phyloP scores from a whole-genome alignment of 805 yeast genomes.

The Kodamaea fukazawae region DNA sequence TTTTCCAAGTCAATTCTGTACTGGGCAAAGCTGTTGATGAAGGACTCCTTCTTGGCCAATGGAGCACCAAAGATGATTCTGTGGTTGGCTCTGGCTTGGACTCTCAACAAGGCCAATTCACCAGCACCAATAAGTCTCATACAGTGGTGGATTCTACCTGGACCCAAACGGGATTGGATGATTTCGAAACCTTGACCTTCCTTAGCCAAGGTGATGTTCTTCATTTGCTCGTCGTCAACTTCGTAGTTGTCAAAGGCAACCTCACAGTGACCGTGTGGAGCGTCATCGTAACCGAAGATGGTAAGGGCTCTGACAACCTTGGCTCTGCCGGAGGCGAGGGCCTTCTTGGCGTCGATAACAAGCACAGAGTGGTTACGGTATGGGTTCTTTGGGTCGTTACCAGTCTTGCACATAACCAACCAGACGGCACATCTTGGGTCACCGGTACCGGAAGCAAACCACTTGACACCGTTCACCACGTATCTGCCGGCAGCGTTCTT shows the following conservation, averaged over 20 bases:
- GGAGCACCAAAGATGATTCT: conserved; percentile 52
- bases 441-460: conserved; percentile 73
- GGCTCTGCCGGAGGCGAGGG: conserved; percentile 49
- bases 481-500: conserved; percentile 41
- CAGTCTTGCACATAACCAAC: conserved; percentile 53
- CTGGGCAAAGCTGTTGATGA: conserved; percentile 49
- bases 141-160: conserved; percentile 71
- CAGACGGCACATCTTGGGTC: conserved; percentile 58
- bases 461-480: conserved; percentile 58
- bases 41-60: conserved; percentile 49
- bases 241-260: conserved; percentile 49
- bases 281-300: conserved; percentile 63
- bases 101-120: conserved; percentile 49
- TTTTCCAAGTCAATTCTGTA: conserved; percentile 52
- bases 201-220: conserved; percentile 40
- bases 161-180: conserved; percentile 63
- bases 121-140: conserved; percentile 64
- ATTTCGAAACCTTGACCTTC: conserved; percentile 59
- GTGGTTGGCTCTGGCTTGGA: conserved; percentile 50
- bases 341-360: conserved; percentile 50
- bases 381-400: conserved; percentile 23
- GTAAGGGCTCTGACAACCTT: conserved; percentile 48
- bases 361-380: conserved; percentile 57
- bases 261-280: conserved; percentile 72
- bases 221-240: conserved; percentile 43